Evolutionary conservation across 768 basidiomycete species (phyloP), one percentile per base, ranked within the genome.

Genomic region (Auriculariales sp.): DNA sequence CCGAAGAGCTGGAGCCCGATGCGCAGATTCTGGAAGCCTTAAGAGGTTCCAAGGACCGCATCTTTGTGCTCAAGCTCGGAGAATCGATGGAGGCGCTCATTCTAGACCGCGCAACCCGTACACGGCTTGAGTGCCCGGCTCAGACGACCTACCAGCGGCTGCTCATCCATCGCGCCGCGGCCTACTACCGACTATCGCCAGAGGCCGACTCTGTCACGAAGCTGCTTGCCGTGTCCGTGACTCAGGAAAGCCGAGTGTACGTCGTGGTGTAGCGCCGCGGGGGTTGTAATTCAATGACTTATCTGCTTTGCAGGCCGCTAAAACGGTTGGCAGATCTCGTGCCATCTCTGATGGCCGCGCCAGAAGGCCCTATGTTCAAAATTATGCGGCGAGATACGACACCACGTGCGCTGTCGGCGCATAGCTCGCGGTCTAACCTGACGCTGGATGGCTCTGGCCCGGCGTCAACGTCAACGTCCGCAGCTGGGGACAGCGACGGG

Each of bases 41-140:
- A 55, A 78, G 72, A 64, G 81, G 81, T 72, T 45, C 56, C 14
- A 91, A 91, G 68, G 88, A 91, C 64, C 74, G 88, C 60, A 72
- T 91, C 54, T 91, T 81, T 63, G 86, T 91, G 44, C 68, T 91
- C 58, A 89, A 84, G 70, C 74, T 91, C n/a, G 88, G 85, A 52
- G 89, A 91, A 68, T 71, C 69, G 55, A 85, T 91, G 77, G 88
- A 91, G 67, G 65, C 67, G 47, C 72, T 91, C 60, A 85, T 91
- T 58, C 73, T 66, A 52, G 86, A 88, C 61, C 76, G 72, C 33
- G 55, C 51, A 19, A 47, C 48, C 12, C 54, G 84, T 64, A 54
- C 68, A 51, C 77, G 81, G 56, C 67, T 81, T 48, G 82, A 88
- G 52, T 62, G 88, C 51, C 69, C 69, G 2, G 80, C 89, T 22